Percentiles rank a stretch among this genome's conserved stretches.
Conservation (phyloP, 2,329 filamentous ascomycete species). For the Colletotrichum endophyticum region DNA sequence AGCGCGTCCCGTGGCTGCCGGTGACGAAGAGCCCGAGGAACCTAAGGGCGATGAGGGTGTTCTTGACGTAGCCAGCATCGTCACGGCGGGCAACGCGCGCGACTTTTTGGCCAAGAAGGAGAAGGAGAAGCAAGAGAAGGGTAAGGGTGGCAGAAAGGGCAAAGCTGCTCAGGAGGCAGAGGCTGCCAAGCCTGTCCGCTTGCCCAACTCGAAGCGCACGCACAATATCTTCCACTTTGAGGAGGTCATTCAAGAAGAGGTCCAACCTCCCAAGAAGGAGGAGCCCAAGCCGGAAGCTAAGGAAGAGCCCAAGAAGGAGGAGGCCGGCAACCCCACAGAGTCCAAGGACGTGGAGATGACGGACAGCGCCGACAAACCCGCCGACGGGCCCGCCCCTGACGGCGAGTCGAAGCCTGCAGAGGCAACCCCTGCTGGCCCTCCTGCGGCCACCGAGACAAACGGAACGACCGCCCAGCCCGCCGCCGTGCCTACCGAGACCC, state of each 20-base stretch:
- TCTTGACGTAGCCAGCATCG: conserved; percentile 83
- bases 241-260: conserved; percentile 64
- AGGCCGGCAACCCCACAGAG: neutral
- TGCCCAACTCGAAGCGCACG: conserved; percentile 76
- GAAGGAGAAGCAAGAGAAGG: conserved; percentile 71
- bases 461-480: conserved; percentile 20
- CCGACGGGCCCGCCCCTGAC: conserved; percentile 16
- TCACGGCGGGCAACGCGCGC: conserved; percentile 79
- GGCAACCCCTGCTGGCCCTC: conserved; percentile 20
- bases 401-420: conserved; percentile 27
- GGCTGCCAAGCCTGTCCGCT: conserved; percentile 58
- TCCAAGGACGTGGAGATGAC: conserved; percentile 26
- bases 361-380: conserved; percentile 18
- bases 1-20: conserved; percentile 22
- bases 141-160: conserved; percentile 56
- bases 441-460: conserved; percentile 21
- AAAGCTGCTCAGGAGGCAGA: conserved; percentile 65
- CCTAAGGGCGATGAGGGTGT: conserved; percentile 66
- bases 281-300: conserved; percentile 25
- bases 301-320: conserved; percentile 8
- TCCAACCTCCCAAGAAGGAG: conserved; percentile 36
- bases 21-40: conserved; percentile 38
- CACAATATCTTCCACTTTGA: conserved; percentile 77
- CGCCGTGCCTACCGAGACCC: conserved; percentile 1
- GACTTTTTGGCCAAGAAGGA: conserved; percentile 86